These are phyloP conservation scores for Penicillium sp. DNA, from an alignment of 2,329 filamentous ascomycete species.

Conservation along the genomic window DNA sequence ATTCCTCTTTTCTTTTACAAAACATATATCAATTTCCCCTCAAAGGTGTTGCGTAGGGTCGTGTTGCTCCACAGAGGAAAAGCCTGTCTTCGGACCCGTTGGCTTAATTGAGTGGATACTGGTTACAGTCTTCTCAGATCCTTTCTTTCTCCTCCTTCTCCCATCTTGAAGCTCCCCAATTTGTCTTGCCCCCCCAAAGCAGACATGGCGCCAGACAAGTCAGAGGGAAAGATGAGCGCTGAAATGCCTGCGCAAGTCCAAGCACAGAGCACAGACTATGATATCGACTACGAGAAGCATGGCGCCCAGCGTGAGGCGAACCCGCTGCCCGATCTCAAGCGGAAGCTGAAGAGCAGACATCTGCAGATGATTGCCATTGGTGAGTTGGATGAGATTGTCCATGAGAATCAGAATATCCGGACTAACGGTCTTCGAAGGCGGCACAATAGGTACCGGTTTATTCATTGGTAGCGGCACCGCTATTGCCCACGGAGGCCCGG, in stretches of 20 bases:
- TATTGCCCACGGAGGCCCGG: slow-evolving; percentile 62
- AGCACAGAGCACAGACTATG: slow-evolving; percentile 17
- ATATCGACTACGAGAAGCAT: slow-evolving; percentile 40
- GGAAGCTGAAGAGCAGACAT: slow-evolving; percentile 81
- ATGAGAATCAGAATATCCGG: not conserved
- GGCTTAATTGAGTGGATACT: slow-evolving; percentile 12
- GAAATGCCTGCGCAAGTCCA: slow-evolving; percentile 25
- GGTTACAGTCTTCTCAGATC: slow-evolving; percentile 9
- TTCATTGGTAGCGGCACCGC: slow-evolving; percentile 66
- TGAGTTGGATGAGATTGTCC: slow-evolving; percentile 48
- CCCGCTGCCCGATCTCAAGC: slow-evolving; percentile 62
- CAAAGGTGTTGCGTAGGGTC: slow-evolving; percentile 3
- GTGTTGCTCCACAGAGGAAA: slow-evolving; percentile 13
- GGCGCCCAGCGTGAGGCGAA: slow-evolving; percentile 52
- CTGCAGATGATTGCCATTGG: slow-evolving; percentile 98
- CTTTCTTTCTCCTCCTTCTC: slow-evolving; percentile 7
- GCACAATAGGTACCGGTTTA: slow-evolving; percentile 69
- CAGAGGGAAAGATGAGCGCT: slow-evolving; percentile 26
- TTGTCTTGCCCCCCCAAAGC: slow-evolving; percentile 5
- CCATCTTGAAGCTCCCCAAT: not conserved
- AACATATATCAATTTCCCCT: slow-evolving; percentile 12
- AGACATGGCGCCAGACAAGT: slow-evolving; percentile 27
- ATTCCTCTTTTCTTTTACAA: slow-evolving; percentile 24
- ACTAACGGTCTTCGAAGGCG: slow-evolving; percentile 38
- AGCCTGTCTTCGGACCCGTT: slow-evolving; percentile 11